Percentiles rank a stretch among this genome's conserved stretches.
Evolutionary conservation across 2,329 filamentous ascomycete genomes (phyloP).

Genomic region (Paraconiothyrium sp.): DNA sequence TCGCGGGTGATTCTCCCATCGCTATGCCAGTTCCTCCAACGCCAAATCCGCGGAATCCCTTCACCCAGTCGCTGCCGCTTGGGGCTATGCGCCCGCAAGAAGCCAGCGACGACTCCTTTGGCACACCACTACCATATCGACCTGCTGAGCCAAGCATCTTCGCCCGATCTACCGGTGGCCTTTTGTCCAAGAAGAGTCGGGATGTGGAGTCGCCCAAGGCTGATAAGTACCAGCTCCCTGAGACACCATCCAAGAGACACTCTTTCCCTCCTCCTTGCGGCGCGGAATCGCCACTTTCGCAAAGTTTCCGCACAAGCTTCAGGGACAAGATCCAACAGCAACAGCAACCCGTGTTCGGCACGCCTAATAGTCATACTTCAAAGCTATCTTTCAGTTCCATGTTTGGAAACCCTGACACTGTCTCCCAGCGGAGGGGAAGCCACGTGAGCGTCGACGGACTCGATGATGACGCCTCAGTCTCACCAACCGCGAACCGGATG

Average conservation of each 20-base stretch:
- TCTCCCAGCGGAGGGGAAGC: slow-evolving; percentile 69
- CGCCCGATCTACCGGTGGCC: slow-evolving; percentile 79
- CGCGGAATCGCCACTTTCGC: slow-evolving; percentile 51
- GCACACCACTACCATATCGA: slow-evolving; percentile 81
- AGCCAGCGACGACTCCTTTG: slow-evolving; percentile 65
- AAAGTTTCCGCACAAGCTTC: slow-evolving; percentile 13
- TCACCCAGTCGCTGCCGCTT: slow-evolving; percentile 79
- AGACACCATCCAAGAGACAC: slow-evolving; percentile 95
- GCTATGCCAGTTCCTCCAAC: slow-evolving; percentile 53
- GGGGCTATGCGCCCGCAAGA: slow-evolving; percentile 65
- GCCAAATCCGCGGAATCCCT: slow-evolving; percentile 51
- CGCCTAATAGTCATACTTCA: slow-evolving; percentile 73
- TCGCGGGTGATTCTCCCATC: slow-evolving; percentile 66
- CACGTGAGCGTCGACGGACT: slow-evolving; percentile 84
- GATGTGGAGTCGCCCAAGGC: slow-evolving; percentile 70
- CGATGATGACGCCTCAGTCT: slow-evolving; percentile 65
- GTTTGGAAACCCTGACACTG: slow-evolving; percentile 66
- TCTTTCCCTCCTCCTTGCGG: slow-evolving; percentile 72
- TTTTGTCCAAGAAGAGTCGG: slow-evolving; percentile 94
- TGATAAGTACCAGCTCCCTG: slow-evolving; percentile 77
- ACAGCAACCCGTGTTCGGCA: slow-evolving; percentile 72
- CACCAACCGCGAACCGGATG: slow-evolving; percentile 61
- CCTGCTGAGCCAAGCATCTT: slow-evolving; percentile 73
- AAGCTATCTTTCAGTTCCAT: slow-evolving; percentile 74
- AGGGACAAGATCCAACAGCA: slow-evolving; percentile 11